Percentiles rank a stretch among this genome's conserved stretches.
Conservation (phyloP, 1,139 yeast genomes). For the Casaregolazyma lundiana region DNA sequence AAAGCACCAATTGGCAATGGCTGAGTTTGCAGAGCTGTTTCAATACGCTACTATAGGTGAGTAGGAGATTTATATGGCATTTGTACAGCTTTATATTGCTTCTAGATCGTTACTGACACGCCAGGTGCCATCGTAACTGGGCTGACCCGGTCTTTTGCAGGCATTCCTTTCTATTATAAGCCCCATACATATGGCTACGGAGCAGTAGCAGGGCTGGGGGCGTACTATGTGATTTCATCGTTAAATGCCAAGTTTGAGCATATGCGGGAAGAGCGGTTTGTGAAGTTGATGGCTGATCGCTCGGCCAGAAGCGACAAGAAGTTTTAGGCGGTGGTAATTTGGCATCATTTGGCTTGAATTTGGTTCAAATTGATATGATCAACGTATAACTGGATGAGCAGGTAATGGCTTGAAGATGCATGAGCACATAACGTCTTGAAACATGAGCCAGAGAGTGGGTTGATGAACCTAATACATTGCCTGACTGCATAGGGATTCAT, state of each 20-base stretch:
- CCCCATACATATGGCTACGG: conserved; percentile 9
- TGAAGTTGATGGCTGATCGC: conserved; percentile 9
- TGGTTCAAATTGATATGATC: no score
- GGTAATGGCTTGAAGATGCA: no score
- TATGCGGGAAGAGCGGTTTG: conserved; percentile 9
- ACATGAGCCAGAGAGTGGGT: no score
- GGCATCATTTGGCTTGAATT: no score
- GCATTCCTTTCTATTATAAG: conserved; percentile 8
- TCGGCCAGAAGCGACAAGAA: neutral
- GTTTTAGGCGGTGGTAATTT: neutral
- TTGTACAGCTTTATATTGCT: neutral
- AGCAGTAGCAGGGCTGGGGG: conserved; percentile 10
- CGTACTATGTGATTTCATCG: conserved; percentile 7
- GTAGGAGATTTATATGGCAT: neutral
- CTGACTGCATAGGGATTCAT: no score
- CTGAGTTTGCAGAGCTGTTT: conserved; percentile 8
- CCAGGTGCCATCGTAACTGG: conserved; percentile 10
- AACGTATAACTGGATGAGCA: no score
- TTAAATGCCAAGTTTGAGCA: conserved; percentile 8
- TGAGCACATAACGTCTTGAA: no score
- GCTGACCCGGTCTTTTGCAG: conserved; percentile 7
- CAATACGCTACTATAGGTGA: conserved; percentile 9
- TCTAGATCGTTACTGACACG: neutral
- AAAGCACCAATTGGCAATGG: conserved; percentile 3
- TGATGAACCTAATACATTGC: no score